Evolutionary conservation across 345 rosid genomes (phyloP), one percentile per base, ranked within the genome.

Genomic region (sweet orange (Citrus sinensis)): DNA sequence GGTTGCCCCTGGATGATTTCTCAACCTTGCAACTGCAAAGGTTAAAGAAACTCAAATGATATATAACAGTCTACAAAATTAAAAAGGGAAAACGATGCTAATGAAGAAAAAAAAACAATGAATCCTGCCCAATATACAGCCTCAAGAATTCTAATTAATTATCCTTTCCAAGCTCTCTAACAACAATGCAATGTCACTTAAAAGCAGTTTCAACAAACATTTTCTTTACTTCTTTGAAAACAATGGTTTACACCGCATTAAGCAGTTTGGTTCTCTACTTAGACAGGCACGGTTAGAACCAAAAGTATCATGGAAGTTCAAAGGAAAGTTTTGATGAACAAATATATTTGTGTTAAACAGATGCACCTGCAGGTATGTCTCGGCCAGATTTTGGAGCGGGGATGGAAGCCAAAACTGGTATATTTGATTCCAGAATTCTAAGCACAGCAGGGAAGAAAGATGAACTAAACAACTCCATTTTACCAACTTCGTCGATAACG

Each of bases 401-500:
- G 49, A 90, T 70, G 27, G 97, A 85, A 78, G 93, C 94, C 74
- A 88, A 72, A 59, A 91, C 42, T 2, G 93, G 92, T 79, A 88
- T 70, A 75, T 85, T 85, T 64, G 93, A 90, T 71, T 88, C 89
- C 62, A 90, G 86, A 84, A 91, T 82, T 66, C 76, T 89, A 10
- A 89, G 84, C 46, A 90, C 88, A 78, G 94, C 89, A 37, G 93
- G 94, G 81, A 91, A 86, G 86, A 93, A 91, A 24, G 87, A 79
- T 39, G 90, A 86, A 76, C 97, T 87, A 71, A 40, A 90, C 81
- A 92, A 58, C 85, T 92, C 95, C 97, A 92, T 92, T 86, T 87
- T 89, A 72, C 93, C 94, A 81, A 91, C 86, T 85, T 92, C 94
- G 75, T 92, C 94, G 17, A 91, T 83, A 78, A 91, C 87, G 85